Conservation (phyloP, 2,329 filamentous ascomycete genomes). For the Colletotrichum lindemuthianum region DNA sequence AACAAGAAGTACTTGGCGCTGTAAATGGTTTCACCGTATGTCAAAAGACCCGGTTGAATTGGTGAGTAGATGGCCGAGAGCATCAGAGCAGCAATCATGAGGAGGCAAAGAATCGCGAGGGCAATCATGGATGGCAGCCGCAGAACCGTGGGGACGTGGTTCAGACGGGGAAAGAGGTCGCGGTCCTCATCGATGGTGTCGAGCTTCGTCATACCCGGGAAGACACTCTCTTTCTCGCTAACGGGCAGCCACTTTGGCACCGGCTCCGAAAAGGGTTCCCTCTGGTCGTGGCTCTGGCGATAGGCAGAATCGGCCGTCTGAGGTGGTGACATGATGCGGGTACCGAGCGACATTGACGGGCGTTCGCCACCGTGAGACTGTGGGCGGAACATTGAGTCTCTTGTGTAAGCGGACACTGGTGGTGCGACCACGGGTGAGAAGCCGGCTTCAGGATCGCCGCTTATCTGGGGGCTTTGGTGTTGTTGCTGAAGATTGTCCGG, state of each 20-base stretch:
- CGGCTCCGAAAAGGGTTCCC: neutral
- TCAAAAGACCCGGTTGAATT: slow-evolving; percentile 70
- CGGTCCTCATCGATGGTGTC: slow-evolving; percentile 51
- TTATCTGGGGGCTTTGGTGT: slow-evolving; percentile 36
- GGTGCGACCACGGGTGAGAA: slow-evolving; percentile 22
- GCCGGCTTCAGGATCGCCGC: slow-evolving; percentile 24
- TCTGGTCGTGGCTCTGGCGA: slow-evolving; percentile 7
- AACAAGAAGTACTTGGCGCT: slow-evolving; percentile 85
- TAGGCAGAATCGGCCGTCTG: slow-evolving; percentile 26
- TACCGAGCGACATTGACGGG: slow-evolving; percentile 29
- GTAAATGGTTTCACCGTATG: slow-evolving; percentile 73
- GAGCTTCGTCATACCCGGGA: slow-evolving; percentile 36
- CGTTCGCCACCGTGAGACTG: slow-evolving; percentile 18
- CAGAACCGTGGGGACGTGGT: slow-evolving; percentile 77
- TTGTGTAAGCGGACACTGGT: slow-evolving; percentile 5
- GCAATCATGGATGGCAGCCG: slow-evolving; percentile 71
- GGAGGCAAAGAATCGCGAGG: slow-evolving; percentile 69
- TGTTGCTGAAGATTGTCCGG: slow-evolving; percentile 42
- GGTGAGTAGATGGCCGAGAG: slow-evolving; percentile 78
- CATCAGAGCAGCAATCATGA: slow-evolving; percentile 78
- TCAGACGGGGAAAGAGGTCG: slow-evolving; percentile 61
- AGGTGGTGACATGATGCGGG: slow-evolving; percentile 31
- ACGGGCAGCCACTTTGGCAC: slow-evolving; percentile 45
- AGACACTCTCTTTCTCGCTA: slow-evolving; percentile 41
- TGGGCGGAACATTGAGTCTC: slow-evolving; percentile 26